Evolutionary conservation across 305 asterid genomes (phyloP), one percentile per base, ranked within the genome.

Genomic region (Lippia alba): DNA sequence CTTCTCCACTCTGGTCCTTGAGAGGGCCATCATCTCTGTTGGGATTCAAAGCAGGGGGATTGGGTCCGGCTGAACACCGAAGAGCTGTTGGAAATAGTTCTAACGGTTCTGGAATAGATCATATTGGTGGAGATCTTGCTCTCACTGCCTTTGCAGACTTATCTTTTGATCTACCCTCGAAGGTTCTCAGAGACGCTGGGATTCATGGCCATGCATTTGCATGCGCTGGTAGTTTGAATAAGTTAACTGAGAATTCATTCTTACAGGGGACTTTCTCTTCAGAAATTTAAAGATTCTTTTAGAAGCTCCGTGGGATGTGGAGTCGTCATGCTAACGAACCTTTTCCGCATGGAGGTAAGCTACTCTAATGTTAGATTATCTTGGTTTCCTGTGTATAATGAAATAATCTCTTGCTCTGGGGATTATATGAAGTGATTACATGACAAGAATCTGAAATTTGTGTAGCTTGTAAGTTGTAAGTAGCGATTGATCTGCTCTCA

Each of bases 301-400:
- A 78, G 97, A 77, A 89, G 82, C 78, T 86, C 96, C 0, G 90
- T 69, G 0, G 99, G 98, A 71, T 63, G 79, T 73, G 99, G 99
- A 64, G 44, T 95, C 50, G 69, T 95, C 70, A 84, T 95, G 41
- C 99, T 97, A 8, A 95, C 98, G 41, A 88, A 84, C 78, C 74
- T 95, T 51, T 89, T 89, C 72, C 96, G 98, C 54, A 87, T 95
- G 97, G 99, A 95, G 99, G 99, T 90, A 53, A 81, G 81, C 63
- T 40, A 19, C 41, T 72, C 56, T 64, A 41, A 49, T 40, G 41
- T 59, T 46, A 50, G 61, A 57, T 67, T 70, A 41, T 45, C 30
- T 24, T 24, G 34, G 49, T 66, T 56, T 20, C 32, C 33, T 41
- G 17, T 59, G 40, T 45, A 49, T 40, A n/a, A 24, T 8, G 58